Evolutionary conservation across 2,329 filamentous ascomycete genomes (phyloP).

Genomic region (Pseudofabraea citricarpa): DNA sequence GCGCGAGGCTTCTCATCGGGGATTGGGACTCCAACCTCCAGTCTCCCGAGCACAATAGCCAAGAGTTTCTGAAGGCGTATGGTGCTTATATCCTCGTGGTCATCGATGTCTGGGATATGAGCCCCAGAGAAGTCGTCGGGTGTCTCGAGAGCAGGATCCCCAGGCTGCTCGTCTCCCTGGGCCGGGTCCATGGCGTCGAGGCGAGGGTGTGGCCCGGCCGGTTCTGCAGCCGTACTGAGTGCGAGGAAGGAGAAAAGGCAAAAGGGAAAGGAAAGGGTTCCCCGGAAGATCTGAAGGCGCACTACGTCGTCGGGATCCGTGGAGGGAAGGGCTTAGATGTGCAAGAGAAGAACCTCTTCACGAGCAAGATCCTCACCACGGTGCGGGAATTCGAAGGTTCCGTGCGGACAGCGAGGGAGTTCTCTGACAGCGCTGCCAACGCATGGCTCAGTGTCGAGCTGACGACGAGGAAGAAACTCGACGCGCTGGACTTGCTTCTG

Average conservation of each 20-base stretch:
- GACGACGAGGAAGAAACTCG: conserved; percentile 7
- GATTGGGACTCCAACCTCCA: conserved; percentile 9
- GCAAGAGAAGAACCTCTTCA: conserved; percentile 9
- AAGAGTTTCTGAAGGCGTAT: conserved; percentile 8
- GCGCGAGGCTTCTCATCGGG: conserved; percentile 1
- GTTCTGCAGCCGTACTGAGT: conserved; percentile 1
- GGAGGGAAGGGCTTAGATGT: conserved; percentile 2
- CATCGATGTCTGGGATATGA: conserved; percentile 11
- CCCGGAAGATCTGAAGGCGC: too few species aligned
- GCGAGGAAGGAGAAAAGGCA: not conserved
- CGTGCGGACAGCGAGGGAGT: conserved; percentile 7
- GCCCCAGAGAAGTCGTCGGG: conserved; percentile 9
- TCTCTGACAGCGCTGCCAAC: conserved; percentile 6
- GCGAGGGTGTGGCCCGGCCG: conserved; percentile 11
- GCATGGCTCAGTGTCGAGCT: conserved; percentile 7
- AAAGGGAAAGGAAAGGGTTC: too few species aligned
- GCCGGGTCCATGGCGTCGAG: conserved; percentile 6
- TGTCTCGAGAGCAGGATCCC: conserved; percentile 11
- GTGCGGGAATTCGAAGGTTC: conserved; percentile 12
- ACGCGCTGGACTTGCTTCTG: conserved; percentile 5
- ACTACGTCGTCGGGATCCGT: conserved; percentile 11
- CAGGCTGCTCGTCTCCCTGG: conserved; percentile 7
- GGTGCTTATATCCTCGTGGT: conserved; percentile 8
- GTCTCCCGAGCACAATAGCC: not conserved
- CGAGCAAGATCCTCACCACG: conserved; percentile 8